Evolutionary conservation across 805 yeast species (phyloP).

Genomic region (Cephaloascus fragrans): DNA sequence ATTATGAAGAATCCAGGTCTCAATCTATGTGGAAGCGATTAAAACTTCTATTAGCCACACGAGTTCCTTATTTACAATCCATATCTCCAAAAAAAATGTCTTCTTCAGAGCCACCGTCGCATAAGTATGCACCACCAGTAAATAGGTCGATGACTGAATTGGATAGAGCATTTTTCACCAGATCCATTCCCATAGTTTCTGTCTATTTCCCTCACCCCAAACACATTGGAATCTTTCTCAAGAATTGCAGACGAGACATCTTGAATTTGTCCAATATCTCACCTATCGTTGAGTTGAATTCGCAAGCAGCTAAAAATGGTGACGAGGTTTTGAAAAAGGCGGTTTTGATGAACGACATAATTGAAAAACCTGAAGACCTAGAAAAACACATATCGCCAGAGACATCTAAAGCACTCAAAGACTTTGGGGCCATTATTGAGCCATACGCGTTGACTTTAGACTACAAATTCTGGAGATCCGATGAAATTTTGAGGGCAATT

Average conservation of each 20-base stretch:
- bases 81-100: too few species aligned
- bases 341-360: conserved; percentile 49
- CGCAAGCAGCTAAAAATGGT: conserved; percentile 10
- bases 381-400: conserved; percentile 24
- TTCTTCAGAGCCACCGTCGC: too few species aligned
- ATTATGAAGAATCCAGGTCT: too few species aligned
- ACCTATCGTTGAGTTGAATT: conserved; percentile 43
- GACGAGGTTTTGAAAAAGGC: conserved; percentile 31
- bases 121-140: conserved; percentile 51
- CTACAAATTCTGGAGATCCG: conserved; percentile 82
- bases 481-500: conserved; percentile 71
- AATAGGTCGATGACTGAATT: conserved; percentile 54
- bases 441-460: conserved; percentile 49
- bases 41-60: too few species aligned
- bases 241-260: conserved; percentile 46
- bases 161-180: conserved; percentile 56
- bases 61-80: too few species aligned
- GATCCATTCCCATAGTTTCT: conserved; percentile 50
- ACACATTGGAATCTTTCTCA: conserved; percentile 51
- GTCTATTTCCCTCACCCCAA: conserved; percentile 63
- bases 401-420: conserved; percentile 35
- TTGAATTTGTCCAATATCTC: conserved; percentile 62
- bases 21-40: too few species aligned
- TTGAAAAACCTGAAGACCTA: conserved; percentile 28
- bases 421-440: conserved; percentile 33